Evolutionary conservation across 495 filamentous ascomycete species (phyloP), one percentile per base, ranked within the genome.

Genomic region (Immersiella caudata): DNA sequence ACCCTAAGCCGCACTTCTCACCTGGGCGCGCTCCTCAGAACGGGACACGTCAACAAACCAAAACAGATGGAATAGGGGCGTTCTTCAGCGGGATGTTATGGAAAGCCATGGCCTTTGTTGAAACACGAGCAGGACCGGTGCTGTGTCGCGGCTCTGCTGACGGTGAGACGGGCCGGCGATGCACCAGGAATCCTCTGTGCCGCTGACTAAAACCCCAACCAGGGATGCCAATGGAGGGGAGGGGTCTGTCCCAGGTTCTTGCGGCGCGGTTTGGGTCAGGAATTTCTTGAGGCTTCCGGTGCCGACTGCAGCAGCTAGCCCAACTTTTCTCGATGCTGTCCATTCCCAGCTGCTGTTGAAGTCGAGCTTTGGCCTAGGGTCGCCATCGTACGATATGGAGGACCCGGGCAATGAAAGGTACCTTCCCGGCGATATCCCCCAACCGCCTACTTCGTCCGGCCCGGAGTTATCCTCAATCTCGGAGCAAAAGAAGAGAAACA

Each of bases 401-500:
- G 40, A 46, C 11, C 5, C 14, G 9, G 40, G 16, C 14, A 2
- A 2, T 14, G 40, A 46, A 46, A 18, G 5, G 14, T 6, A 36
- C 12, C 33, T 36, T 5, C 5, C 40, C 40, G 40, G 40, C 4
- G 40, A 18, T 46, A 46, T 46, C 40, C 16, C 40, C 40, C 5
- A 46, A 14, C 40, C 14, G 9, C 40, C 14, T 46, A 2, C 40
- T 14, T 12, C 40, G 40, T 14, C 40, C 40, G 40, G 40, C 40
- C 40, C 40, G 40, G 40, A 46, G 40, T 46, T 46, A 46, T 46
- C 40, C 11, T 46, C 40, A 18, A 18, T 18, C 40, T 18, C 59
- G 24, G 70, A 73, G 50, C 69, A 70, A 7, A 84, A 79, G 67
- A 86, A 85, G 71, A 78, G 83, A 67, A 84, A 80, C 51, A 71